Base-by-base conservation (phyloP, 495 filamentous ascomycete species). In the Venustampulla echinocandica region DNA sequence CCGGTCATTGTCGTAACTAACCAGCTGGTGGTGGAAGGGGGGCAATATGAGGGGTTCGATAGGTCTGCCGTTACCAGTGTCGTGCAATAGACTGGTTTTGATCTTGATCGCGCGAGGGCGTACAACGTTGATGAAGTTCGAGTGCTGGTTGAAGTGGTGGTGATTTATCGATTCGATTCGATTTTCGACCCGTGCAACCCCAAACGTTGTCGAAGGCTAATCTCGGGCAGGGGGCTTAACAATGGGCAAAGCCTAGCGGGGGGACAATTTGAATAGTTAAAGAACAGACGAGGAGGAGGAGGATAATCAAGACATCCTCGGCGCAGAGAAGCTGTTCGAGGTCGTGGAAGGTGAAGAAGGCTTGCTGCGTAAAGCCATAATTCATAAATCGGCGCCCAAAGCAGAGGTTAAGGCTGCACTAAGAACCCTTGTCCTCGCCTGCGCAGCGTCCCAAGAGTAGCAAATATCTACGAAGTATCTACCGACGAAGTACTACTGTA, bases 1-100 rank as follows among this genome's bases (percentile, higher is more conserved):
- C 49, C 49, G 47, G 57, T 60, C 57, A 60, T 60, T 60, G 57
- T 60, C 54, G 52, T 55, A 44, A 42, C 44, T 44, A 47, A 56
- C 35, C 42, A 53, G 49, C 38, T 37, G 35, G 13, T 48, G 43
- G 30, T 48, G 36, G 19, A 30, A 38, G 37, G 47, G 33, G 18
- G 4, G 9, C 38, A 14, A 21, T 14, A 28, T 21, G 35, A 40
- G 43, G 27, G 11, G 13, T 44, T 28, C 34, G 38, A 17, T 24
- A 28, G 7, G 42, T 50, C 18, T 50, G 27, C 7, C 7, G n/a
- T 30, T 30, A 30, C 27, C 27, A 30, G 27, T 30, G n/a, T n/a
- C n/a, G n/a, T n/a, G 46, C 20, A 18, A 40, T 39, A 18, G 20
- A 21, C 15, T n/a, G 19, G 38, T 46, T 55, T 50, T 47, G 47